Evolutionary conservation across 192 early-diverging fungal species (phyloP).

Genomic region (Entomortierella lignicola): DNA sequence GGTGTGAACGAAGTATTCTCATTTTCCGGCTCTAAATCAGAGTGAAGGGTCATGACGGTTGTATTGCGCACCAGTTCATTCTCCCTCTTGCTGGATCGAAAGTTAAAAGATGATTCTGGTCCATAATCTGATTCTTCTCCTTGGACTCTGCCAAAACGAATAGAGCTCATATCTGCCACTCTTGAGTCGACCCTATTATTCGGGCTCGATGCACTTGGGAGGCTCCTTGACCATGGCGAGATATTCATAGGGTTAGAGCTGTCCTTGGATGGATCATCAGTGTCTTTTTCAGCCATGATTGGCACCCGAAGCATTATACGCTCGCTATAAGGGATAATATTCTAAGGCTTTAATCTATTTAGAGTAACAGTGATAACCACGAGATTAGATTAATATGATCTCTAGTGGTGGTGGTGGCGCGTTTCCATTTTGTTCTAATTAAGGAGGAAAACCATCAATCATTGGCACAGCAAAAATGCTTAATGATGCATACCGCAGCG

Average conservation of each 20-base stretch:
- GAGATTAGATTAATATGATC: neutral
- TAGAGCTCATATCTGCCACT: neutral
- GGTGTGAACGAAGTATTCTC: too few species aligned
- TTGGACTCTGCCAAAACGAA: neutral
- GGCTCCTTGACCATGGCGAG: neutral
- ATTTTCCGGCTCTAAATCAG: slow-evolving; percentile 34
- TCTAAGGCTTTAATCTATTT: neutral
- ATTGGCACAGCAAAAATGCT: too few species aligned
- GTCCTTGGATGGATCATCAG: neutral
- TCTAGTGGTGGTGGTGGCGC: too few species aligned
- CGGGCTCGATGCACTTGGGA: neutral
- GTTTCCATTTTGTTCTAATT: too few species aligned
- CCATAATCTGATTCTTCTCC: neutral
- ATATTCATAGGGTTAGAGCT: neutral
- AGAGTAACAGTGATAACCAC: neutral
- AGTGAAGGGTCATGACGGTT: slow-evolving; percentile 38
- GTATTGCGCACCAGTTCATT: slow-evolving; percentile 24
- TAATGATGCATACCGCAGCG: too few species aligned
- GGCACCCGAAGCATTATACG: neutral
- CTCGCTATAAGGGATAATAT: neutral
- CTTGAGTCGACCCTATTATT: neutral
- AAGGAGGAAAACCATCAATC: too few species aligned
- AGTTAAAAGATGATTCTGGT: neutral
- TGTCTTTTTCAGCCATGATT: slow-evolving; percentile 20
- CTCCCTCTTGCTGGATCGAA: neutral